These are phyloP conservation scores for Mucor circinelloides DNA, from an alignment of 371 early-diverging fungal genomes.

Conservation along the genomic window DNA sequence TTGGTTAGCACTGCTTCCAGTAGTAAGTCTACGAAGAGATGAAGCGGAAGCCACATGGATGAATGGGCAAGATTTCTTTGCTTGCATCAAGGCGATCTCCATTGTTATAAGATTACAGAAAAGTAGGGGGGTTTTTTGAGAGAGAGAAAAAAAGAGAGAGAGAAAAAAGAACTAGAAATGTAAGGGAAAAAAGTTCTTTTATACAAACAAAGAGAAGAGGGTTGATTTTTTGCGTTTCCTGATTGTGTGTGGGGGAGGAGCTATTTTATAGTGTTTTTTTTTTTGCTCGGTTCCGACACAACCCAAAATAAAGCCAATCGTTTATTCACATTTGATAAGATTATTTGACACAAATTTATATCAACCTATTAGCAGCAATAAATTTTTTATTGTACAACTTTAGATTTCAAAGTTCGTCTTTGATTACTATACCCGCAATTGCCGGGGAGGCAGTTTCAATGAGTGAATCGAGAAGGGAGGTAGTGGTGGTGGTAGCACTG, in stretches of 20 bases:
- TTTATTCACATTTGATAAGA: constrained; percentile 1
- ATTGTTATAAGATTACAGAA: constrained; percentile 30
- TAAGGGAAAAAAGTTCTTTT: constrained; percentile 8
- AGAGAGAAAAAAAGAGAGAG: constrained; percentile 13
- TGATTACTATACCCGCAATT: neutral
- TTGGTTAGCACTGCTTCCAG: constrained; percentile 31
- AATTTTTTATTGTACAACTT: neutral
- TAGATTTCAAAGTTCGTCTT: neutral
- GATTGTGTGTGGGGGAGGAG: neutral
- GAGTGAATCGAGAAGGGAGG: neutral
- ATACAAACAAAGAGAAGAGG: constrained; percentile 1
- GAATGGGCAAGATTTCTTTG: constrained; percentile 81
- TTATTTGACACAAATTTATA: constrained; percentile 6
- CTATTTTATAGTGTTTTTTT: neutral
- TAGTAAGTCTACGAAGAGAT: constrained; percentile 73
- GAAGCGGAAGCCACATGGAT: constrained; percentile 77
- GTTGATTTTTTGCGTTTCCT: neutral
- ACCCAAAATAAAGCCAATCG: neutral
- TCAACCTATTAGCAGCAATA: neutral
- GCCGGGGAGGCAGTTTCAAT: constrained; percentile 8
- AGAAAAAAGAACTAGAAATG: constrained; percentile 17
- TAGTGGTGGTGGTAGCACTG: neutral
- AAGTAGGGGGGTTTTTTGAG: constrained; percentile 10
- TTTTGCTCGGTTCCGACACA: constrained; percentile 5
- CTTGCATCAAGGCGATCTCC: constrained; percentile 59